phyloP scores from a whole-genome alignment of 371 early-diverging fungal species.

The Mucor irregularis region DNA sequence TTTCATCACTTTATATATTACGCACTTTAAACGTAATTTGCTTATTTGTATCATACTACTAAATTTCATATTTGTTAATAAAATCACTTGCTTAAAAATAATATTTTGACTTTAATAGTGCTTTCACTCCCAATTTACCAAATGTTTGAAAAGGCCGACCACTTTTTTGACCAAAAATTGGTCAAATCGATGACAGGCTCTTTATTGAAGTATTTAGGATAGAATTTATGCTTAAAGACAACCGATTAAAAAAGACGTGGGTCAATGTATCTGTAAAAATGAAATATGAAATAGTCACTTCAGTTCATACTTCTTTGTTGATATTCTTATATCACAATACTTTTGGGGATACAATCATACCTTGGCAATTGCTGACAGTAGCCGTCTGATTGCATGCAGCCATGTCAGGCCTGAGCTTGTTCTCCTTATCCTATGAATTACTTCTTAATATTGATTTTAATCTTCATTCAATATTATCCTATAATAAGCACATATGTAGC shows the following conservation, averaged over 20 bases:
- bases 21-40: neutral
- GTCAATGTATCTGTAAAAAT: too few species aligned
- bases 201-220: constrained; percentile 19
- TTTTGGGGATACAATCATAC: constrained; percentile 7
- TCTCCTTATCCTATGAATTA: constrained; percentile 13
- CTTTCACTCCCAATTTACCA: neutral
- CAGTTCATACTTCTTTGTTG: too few species aligned
- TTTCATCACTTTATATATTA: neutral
- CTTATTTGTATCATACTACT: too few species aligned
- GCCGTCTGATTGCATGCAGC: constrained; percentile 7
- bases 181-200: constrained; percentile 7
- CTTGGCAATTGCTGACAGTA: constrained; percentile 14
- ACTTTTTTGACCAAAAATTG: neutral
- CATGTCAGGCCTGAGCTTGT: constrained; percentile 11
- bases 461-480: constrained; percentile 9
- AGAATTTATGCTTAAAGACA: too few species aligned
- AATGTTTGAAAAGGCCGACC: too few species aligned
- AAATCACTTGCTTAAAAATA: too few species aligned
- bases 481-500: constrained; percentile 13
- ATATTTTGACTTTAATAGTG: too few species aligned
- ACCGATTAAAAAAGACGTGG: too few species aligned
- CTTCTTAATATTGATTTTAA: constrained; percentile 11
- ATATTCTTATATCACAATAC: too few species aligned
- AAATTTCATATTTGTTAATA: too few species aligned
- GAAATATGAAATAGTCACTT: too few species aligned